Evolutionary conservation across 805 yeast genomes (phyloP), one percentile per base, ranked within the genome.

Genomic region (Kurtzmaniella cleridarum): DNA sequence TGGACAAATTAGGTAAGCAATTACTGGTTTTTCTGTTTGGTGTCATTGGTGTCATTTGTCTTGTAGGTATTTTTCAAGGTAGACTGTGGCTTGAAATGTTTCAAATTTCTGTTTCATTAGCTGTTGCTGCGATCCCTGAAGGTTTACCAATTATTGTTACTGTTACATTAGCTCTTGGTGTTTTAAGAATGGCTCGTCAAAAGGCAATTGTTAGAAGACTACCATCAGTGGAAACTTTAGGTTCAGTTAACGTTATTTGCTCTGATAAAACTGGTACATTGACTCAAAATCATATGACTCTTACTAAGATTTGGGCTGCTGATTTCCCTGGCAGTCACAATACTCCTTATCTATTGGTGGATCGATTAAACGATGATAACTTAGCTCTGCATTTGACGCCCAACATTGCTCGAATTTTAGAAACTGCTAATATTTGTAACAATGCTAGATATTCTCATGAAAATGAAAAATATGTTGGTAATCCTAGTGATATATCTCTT

Each of bases 81-180:
- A 83, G 95, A 45, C 75, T 85, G 8, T 90, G 97, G 96, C 73
- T 93, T 41, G 98, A 93, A 46, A 93, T 95, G 97, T 91, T 93
- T 65, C 96, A 91, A 60, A 89, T 93, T 42, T 87, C 96, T 1
- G 99, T 93, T 8, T 89, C 97, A 1, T 71, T 93, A 45, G 99
- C 98, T 2, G 99, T 93, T 14, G 99, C 99, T 36, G 98, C 98
- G 3, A 93, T 93, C 51, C 99, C 99, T 4, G 99, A 93, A 63
- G 99, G 99, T 39, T 75, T 93, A 49, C 98, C 99, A 0, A 93
- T 93, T 53, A 93, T 93, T 59, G 98, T 93, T 30, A 91, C 99
- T 5, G 98, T 93, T 8, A 93, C 98, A 0, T 70, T 93, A 46
- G 99, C 98, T 0, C 70, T 93, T 16, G 98, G 98, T 36, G 98